A percentile compares a stretch with the other conserved stretches of the same genome.
Evolutionary conservation across 2,329 filamentous ascomycete genomes (phyloP).

Genomic region (Xylariaceae sp.): DNA sequence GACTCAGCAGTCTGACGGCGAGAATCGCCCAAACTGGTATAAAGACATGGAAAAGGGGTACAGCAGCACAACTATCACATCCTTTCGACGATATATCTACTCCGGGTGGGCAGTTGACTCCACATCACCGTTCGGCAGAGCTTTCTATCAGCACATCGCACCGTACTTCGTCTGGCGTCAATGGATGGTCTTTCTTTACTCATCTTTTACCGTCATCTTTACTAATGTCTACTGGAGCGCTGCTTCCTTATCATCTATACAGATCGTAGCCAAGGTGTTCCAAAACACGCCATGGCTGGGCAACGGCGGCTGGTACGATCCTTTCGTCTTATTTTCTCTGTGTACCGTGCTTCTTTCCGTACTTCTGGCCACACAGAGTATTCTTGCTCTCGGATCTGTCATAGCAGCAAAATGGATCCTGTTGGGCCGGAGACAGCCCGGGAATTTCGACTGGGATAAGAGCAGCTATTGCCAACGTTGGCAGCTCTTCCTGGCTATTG

Average conservation of each 20-base stretch:
- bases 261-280: conserved; percentile 45
- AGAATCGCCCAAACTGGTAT: neutral
- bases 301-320: conserved; percentile 8
- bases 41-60: conserved; percentile 1
- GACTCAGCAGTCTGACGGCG: neutral
- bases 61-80: neutral
- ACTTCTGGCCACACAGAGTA: conserved; percentile 51
- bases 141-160: conserved; percentile 59
- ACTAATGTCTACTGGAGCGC: conserved; percentile 60
- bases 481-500: conserved; percentile 61
- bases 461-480: conserved; percentile 63
- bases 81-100: neutral
- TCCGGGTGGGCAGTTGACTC: neutral
- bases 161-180: conserved; percentile 58
- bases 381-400: conserved; percentile 52
- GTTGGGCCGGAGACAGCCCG: conserved; percentile 56
- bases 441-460: conserved; percentile 65
- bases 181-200: conserved; percentile 58
- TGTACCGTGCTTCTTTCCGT: conserved; percentile 49
- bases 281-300: conserved; percentile 7
- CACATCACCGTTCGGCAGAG: conserved; percentile 57
- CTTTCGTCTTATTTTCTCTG: conserved; percentile 48
- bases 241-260: conserved; percentile 54
- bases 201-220: conserved; percentile 52
- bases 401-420: conserved; percentile 59